These are phyloP conservation scores for Lathyrus sativus DNA, from an alignment of 306 rosid genomes.

Conservation along the genomic window DNA sequence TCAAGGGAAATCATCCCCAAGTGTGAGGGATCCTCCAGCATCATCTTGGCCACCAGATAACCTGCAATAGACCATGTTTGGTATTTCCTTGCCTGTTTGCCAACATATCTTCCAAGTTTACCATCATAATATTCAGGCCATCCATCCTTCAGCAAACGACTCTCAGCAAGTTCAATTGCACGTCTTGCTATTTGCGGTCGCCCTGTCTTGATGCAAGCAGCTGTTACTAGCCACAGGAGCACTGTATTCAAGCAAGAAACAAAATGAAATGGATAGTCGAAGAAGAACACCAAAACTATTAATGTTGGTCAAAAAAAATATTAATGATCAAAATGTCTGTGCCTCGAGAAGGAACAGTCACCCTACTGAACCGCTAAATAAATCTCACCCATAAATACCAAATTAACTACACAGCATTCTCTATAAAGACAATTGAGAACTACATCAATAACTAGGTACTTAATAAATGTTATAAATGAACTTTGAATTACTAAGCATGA, in stretches of 20 bases:
- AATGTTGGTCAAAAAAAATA: too few species aligned
- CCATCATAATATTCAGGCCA: conserved; percentile 97
- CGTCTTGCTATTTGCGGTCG: conserved; percentile 85
- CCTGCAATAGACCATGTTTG: conserved; percentile 97
- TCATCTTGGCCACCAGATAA: conserved; percentile 88
- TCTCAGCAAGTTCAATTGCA: conserved; percentile 87
- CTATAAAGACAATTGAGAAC: too few species aligned
- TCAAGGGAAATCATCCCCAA: conserved; percentile 90
- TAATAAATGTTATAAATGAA: conserved; percentile 1
- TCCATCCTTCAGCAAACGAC: conserved; percentile 77
- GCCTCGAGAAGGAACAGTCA: neutral
- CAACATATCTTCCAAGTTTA: conserved; percentile 76
- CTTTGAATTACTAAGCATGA: conserved; percentile 13
- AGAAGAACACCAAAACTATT: neutral
- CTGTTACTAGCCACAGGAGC: conserved; percentile 84
- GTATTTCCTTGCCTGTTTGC: conserved; percentile 88
- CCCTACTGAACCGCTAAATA: neutral
- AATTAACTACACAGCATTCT: too few species aligned
- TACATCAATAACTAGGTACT: too few species aligned
- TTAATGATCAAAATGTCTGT: neutral
- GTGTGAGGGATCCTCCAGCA: conserved; percentile 93
- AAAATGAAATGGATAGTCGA: conserved; percentile 18
- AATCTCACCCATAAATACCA: neutral
- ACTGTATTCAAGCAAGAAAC: conserved; percentile 52
- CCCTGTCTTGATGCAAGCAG: conserved; percentile 90